Percentiles rank a stretch among this genome's conserved stretches.
These are phyloP conservation scores for Daucus carota DNA, from an alignment of 129 eudicot genomes.

Conservation along the genomic window DH1_v3.0 NC_030384.2:26015501-26016000, in stretches of 20 bases:
- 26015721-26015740: slow-evolving; percentile 16
- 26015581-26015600: slow-evolving; percentile 26
- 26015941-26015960: slow-evolving; percentile 28
- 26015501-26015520: not conserved
- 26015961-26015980: slow-evolving; percentile 17
- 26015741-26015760: slow-evolving; percentile 24
- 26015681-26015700: not conserved
- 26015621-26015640: slow-evolving; percentile 16
- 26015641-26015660: not conserved
- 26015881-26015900: not conserved
- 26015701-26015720: slow-evolving; percentile 11
- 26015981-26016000: slow-evolving; percentile 39
- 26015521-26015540: slow-evolving; percentile 1
- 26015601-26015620: slow-evolving; percentile 29
- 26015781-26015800: slow-evolving; percentile 12
- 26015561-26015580: slow-evolving; percentile 34
- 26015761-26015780: slow-evolving; percentile 29
- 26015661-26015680: not conserved
- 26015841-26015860: not conserved
- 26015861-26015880: slow-evolving; percentile 4
- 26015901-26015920: slow-evolving; percentile 24
- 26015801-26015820: slow-evolving; percentile 13
- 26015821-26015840: not conserved
- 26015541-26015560: not conserved
- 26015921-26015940: slow-evolving; percentile 22